Percentiles rank a stretch among this genome's conserved stretches.
Conservation (phyloP, 139 green algal species). For the Chlamydomonas sp. region DNA sequence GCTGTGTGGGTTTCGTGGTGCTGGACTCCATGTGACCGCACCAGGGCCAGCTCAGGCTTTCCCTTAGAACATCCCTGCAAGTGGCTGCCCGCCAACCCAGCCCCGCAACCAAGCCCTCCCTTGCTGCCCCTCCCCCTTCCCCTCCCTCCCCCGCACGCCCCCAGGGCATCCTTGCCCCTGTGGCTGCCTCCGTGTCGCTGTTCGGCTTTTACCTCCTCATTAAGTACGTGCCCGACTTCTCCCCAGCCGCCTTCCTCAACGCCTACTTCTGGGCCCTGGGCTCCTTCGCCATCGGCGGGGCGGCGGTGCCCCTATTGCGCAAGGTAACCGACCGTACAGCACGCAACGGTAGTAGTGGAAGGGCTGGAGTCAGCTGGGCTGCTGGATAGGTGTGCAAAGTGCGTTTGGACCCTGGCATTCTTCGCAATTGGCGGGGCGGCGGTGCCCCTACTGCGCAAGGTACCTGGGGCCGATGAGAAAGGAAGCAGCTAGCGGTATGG, state of each 20-base stretch:
- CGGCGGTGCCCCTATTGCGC: slow-evolving; percentile 51
- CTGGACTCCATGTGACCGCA: neutral
- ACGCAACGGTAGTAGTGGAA: too few relatives aligned
- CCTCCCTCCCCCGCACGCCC: neutral
- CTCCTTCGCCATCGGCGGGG: slow-evolving; percentile 63
- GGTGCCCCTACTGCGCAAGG: slow-evolving; percentile 38
- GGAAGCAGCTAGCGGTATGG: too few relatives aligned
- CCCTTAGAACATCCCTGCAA: neutral
- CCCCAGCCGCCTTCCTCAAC: slow-evolving; percentile 73
- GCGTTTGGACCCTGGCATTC: slow-evolving; percentile 83
- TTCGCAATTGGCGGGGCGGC: slow-evolving; percentile 61
- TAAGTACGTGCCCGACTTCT: slow-evolving; percentile 78
- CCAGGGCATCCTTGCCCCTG: slow-evolving; percentile 75
- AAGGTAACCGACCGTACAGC: neutral
- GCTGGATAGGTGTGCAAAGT: slow-evolving; percentile 20
- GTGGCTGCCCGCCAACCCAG: neutral
- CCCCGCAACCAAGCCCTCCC: neutral
- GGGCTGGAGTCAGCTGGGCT: too few relatives aligned
- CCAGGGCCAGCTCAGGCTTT: neutral
- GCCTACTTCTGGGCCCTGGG: slow-evolving; percentile 89
- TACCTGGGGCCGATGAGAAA: neutral
- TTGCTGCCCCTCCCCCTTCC: neutral
- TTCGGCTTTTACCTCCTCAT: slow-evolving; percentile 83
- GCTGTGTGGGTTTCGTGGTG: too few relatives aligned
- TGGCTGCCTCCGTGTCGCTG: slow-evolving; percentile 71